phyloP scores from a whole-genome alignment of 2,329 filamentous ascomycete species.

The Stenocarpella maydis region DNA sequence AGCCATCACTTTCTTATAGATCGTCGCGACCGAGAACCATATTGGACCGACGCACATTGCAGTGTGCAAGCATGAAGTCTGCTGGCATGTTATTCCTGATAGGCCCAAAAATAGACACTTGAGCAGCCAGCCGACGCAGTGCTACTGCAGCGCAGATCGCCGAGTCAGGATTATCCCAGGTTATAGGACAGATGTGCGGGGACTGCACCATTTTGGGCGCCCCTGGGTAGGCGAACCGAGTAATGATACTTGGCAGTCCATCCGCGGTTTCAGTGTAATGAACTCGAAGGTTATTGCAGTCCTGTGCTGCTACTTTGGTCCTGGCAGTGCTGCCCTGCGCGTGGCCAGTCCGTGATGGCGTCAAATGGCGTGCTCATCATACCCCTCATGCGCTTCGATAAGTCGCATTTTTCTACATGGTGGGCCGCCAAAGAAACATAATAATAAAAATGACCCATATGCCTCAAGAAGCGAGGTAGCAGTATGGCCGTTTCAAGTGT shows the following conservation, averaged over 20 bases:
- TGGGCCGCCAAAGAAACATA: not conserved
- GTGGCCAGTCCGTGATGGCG: constrained; percentile 11
- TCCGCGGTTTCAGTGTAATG: constrained; percentile 24
- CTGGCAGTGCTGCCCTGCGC: not conserved
- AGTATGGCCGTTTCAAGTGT: not conserved
- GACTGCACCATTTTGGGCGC: not conserved
- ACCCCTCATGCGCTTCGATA: constrained; percentile 4
- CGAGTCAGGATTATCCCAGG: constrained; percentile 22
- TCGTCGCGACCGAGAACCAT: not conserved
- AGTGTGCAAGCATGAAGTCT: not conserved
- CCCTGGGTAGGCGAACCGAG: constrained; percentile 7
- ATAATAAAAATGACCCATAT: constrained; percentile 1
- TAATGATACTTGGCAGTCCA: constrained; percentile 22
- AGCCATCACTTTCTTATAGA: constrained; percentile 17
- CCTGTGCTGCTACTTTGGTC: constrained; percentile 14
- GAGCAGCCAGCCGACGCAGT: constrained; percentile 9
- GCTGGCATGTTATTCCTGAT: constrained; percentile 1
- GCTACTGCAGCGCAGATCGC: constrained; percentile 22
- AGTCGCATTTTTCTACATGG: not conserved
- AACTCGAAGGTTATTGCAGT: constrained; percentile 18
- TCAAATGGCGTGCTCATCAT: constrained; percentile 11
- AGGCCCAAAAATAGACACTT: constrained; percentile 22
- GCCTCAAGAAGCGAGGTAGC: not conserved
- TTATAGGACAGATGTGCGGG: not conserved
- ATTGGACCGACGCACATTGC: not conserved